Base-by-base conservation (phyloP, 306 rosid species). In the Rubus idaeus region DNA sequence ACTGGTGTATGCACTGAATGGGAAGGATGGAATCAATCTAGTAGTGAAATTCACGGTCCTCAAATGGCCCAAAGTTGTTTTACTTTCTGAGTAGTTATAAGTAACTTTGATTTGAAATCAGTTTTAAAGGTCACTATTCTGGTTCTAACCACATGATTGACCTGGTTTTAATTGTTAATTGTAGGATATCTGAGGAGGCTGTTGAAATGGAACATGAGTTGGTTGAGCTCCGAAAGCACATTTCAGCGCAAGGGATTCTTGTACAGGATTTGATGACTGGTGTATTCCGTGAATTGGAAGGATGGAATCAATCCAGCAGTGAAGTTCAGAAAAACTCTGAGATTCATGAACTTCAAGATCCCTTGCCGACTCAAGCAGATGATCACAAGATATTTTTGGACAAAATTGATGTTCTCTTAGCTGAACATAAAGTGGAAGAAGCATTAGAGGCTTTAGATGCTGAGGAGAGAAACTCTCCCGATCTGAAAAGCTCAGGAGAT, bases 241-340 rank as follows among this genome's bases (percentile, higher is more conserved):
- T 88, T 70, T 92, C 96, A 51, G 82, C 94, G 53, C 99, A 95
- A 79, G 89, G 97, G 76, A 91, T 92, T 83, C 88, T 92, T 74
- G 99, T 95, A 73, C 89, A 92, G 85, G 99, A 95, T 88, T 86
- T 95, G 89, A 88, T 95, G 94, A 91, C 84, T 21, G 98, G 98
- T 85, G 97, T 95, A 58, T 95, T 96, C 84, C 86, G 17, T 84
- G 97, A 95, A 81, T 75, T 92, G 83, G 97, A 92, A 85, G 85
- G 86, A 80, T 89, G 97, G 97, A 89, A 85, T 70, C 88, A 76
- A 64, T 83, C 88, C 52, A 86, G 69, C 74, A 73, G 68, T 47
- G 83, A 87, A 78, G 80, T 75, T 83, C 80, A 78, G 60, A 77
- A 73, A 61, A 89, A 86, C 41, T 82, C 78, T 47, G 89, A 88